phyloP scores from a whole-genome alignment of 768 basidiomycete genomes.

The Dentipellis sp. region DNA sequence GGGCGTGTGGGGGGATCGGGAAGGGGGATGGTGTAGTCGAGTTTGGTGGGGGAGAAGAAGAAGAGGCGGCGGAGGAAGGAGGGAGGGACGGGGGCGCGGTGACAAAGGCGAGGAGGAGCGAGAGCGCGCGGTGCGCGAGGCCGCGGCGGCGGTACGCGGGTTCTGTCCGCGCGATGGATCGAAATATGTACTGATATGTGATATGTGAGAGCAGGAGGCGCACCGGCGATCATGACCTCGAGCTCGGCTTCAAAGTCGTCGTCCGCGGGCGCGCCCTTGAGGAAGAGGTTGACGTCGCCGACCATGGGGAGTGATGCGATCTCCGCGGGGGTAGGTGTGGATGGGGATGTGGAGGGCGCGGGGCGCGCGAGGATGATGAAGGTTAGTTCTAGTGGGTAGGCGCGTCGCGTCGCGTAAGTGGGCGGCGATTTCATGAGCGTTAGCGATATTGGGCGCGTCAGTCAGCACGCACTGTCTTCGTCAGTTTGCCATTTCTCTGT shows the following conservation, averaged over 20 bases:
- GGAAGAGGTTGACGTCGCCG: constrained; percentile 89
- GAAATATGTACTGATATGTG: too few species aligned
- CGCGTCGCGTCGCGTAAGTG: neutral
- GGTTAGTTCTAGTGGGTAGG: constrained; percentile 68
- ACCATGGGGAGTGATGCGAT: constrained; percentile 53
- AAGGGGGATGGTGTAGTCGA: constrained; percentile 21
- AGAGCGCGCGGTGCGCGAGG: constrained; percentile 50
- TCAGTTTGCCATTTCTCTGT: constrained; percentile 82
- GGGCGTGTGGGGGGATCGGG: constrained; percentile 35
- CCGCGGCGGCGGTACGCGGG: constrained; percentile 60
- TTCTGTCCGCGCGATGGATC: constrained; percentile 32
- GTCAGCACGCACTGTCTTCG: constrained; percentile 53
- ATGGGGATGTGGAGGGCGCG: constrained; percentile 5
- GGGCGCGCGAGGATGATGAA: constrained; percentile 73
- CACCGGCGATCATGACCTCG: constrained; percentile 91
- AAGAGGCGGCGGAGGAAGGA: too few species aligned
- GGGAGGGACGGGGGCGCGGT: too few species aligned
- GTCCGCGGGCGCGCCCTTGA: constrained; percentile 40
- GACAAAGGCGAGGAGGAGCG: constrained; percentile 60
- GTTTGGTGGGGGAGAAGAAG: too few species aligned
- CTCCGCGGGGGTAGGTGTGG: constrained; percentile 16
- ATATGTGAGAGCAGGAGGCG: constrained; percentile 11
- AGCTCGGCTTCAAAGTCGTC: constrained; percentile 62
- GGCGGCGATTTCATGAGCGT: neutral
- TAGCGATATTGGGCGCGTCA: neutral